Evolutionary conservation across 139 green algal genomes (phyloP).

Genomic region (Limnomonas spitsbergensis): DNA sequence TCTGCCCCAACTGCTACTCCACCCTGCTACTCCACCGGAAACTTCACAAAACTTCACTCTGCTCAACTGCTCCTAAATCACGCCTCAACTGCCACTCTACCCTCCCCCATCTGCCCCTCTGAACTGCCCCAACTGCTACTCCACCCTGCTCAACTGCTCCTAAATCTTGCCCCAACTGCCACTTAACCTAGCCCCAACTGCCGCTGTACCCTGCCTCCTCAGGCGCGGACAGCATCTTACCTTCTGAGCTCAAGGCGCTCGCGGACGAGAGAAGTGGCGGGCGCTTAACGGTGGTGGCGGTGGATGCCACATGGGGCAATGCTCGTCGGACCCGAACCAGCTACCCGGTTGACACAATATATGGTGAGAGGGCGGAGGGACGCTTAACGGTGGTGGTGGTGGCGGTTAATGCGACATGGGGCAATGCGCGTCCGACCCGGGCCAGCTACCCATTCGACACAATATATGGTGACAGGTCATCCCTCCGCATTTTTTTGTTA

Average conservation of each 20-base stretch:
- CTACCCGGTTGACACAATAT: constrained; percentile 10
- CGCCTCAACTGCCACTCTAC: too few species aligned
- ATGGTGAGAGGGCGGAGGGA: constrained; percentile 6
- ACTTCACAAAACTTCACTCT: too few species aligned
- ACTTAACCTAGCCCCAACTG: too few species aligned
- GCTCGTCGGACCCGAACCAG: constrained; percentile 31
- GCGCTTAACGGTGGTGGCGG: constrained; percentile 27
- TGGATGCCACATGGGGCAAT: constrained; percentile 37
- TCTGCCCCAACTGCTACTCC: too few species aligned
- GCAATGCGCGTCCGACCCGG: constrained; percentile 29
- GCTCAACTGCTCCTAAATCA: too few species aligned
- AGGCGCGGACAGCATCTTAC: constrained; percentile 28
- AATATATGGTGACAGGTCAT: neutral
- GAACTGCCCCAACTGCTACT: too few species aligned
- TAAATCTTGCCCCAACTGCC: too few species aligned
- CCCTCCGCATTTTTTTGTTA: too few species aligned
- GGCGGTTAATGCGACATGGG: constrained; percentile 36
- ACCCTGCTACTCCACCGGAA: too few species aligned
- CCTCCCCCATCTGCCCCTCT: too few species aligned
- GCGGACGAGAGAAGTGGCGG: constrained; percentile 24
- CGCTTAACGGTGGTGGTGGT: constrained; percentile 32
- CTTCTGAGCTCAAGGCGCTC: constrained; percentile 19
- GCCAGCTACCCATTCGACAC: constrained; percentile 17
- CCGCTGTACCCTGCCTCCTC: too few species aligned
- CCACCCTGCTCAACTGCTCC: too few species aligned